Percentiles rank a stretch among this genome's conserved stretches.
Conservation (phyloP, 2,329 filamentous ascomycete genomes). For the Diaporthe sp. region DNA sequence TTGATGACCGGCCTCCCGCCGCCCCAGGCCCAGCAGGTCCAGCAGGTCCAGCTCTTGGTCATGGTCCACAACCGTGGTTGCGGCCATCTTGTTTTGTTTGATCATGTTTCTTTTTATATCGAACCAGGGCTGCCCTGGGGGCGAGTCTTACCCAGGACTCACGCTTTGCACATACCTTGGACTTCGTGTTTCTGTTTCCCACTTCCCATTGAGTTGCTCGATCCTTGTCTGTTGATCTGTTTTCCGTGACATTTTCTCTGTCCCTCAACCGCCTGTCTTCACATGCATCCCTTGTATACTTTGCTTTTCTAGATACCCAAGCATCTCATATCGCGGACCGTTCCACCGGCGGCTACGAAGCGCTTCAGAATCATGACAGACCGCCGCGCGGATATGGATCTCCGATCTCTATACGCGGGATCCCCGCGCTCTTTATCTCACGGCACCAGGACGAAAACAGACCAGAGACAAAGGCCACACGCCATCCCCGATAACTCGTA, state of each 20-base stretch:
- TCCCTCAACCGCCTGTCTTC: neutral
- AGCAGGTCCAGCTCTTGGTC: slow-evolving; percentile 15
- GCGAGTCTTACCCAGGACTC: neutral
- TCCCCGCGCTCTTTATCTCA: slow-evolving; percentile 24
- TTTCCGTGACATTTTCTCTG: neutral
- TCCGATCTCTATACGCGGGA: slow-evolving; percentile 36
- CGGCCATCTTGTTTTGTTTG: slow-evolving; percentile 39
- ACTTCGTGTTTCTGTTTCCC: slow-evolving; percentile 23
- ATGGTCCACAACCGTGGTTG: slow-evolving; percentile 25
- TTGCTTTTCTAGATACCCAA: neutral
- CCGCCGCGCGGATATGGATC: slow-evolving; percentile 33
- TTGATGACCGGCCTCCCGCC: slow-evolving; percentile 25
- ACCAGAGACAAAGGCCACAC: slow-evolving; percentile 28
- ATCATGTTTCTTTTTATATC: slow-evolving; percentile 38
- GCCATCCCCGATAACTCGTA: slow-evolving; percentile 32
- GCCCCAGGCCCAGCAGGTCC: neutral
- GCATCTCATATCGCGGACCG: neutral
- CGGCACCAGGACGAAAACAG: neutral
- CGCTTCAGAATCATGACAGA: slow-evolving; percentile 20
- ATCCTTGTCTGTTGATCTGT: slow-evolving; percentile 10
- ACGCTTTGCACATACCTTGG: neutral
- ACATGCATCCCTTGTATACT: slow-evolving; percentile 35
- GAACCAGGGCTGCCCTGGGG: neutral
- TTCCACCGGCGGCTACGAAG: slow-evolving; percentile 41
- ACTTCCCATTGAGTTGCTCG: neutral